Percentiles rank a stretch among this genome's conserved stretches.
phyloP scores from a whole-genome alignment of 768 basidiomycete species.

The Phlebiopsis gigantea region DNA sequence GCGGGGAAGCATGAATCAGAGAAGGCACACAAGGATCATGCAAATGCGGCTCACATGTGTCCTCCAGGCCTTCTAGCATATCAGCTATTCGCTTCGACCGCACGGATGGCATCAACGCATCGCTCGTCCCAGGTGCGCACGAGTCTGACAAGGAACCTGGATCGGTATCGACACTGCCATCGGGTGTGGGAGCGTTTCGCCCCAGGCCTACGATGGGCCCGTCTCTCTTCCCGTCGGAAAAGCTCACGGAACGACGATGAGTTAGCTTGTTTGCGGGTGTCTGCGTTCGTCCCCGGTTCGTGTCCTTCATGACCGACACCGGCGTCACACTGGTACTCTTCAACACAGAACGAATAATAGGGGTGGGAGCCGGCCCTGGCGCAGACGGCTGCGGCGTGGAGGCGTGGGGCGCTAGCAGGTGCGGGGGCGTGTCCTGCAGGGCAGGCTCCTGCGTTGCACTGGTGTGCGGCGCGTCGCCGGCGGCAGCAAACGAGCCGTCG shows the following conservation, averaged over 20 bases:
- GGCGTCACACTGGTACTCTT: constrained; percentile 49
- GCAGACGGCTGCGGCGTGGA: constrained; percentile 13
- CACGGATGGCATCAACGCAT: constrained; percentile 46
- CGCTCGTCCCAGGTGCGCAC: constrained; percentile 9
- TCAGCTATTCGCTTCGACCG: constrained; percentile 78
- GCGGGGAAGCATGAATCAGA: constrained; percentile 11
- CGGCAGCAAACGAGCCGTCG: not conserved
- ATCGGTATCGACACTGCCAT: constrained; percentile 15
- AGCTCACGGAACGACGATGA: constrained; percentile 87
- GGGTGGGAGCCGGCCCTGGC: constrained; percentile 23
- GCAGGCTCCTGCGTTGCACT: constrained; percentile 11
- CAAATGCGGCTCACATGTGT: constrained; percentile 49
- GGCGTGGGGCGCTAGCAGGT: constrained; percentile 14
- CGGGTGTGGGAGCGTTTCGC: constrained; percentile 34
- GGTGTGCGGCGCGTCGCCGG: not conserved
- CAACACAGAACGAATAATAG: constrained; percentile 33
- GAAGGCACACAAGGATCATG: constrained; percentile 5
- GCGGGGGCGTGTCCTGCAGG: constrained; percentile 21
- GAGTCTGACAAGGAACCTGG: not conserved
- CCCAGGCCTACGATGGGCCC: constrained; percentile 78
- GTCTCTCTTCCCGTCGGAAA: constrained; percentile 88
- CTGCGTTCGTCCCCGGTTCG: constrained; percentile 40
- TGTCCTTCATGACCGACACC: constrained; percentile 49
- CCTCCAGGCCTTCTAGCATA: constrained; percentile 71
- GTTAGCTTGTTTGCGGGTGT: constrained; percentile 47